Base-by-base conservation (phyloP, 208 protist genomes). In the Phytomonas sp. region DNA sequence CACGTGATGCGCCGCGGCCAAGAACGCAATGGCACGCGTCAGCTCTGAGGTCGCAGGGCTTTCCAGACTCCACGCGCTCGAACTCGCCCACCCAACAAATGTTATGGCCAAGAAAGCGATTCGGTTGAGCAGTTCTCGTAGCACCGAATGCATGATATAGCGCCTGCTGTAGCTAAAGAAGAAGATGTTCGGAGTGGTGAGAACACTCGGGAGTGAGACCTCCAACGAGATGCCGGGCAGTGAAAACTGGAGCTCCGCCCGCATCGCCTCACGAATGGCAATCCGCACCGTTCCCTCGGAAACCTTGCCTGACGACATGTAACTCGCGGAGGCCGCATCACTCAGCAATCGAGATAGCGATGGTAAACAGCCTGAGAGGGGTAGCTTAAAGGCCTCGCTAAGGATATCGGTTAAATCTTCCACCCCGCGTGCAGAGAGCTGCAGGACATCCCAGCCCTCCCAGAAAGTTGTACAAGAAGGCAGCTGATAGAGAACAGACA, bases 121-220 rank as follows among this genome's bases (percentile, higher is more conserved):
- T 7, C 86, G 72, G 60, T 81, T 79, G 23, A 89, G 73, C 31
- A 95, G 75, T 43, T 80, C 77, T 61, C 83, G 67, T 11, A 72
- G 66, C n/a, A 91, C 72, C 17, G 73, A 71, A 64, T 91, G 80
- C 23, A 83, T 77, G n/a, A 90, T 60, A 77, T 88, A 91, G 36
- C 78, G 80, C 28, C 89, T 76, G 33, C 81, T 82, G 73, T 84
- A 91, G 59, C 71, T 68, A 77, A 79, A 95, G 70, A 92, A 89
- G 37, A 32, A 65, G 7, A 65, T 30, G 11, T 9, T 11, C 6
- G 13, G 56, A 0, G 29, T 9, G 40, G 40, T 46, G 40, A 46
- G 40, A 20, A 46, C 62, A 37, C 62, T 46, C 40, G 40, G 40
- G 4, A 46, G 11, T 9, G 40, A 46, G 0, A 46, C 40, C 40